These are phyloP conservation scores for Theobroma grandiflorum DNA, from an alignment of 441 rosid species.

Conservation along the genomic window DNA sequence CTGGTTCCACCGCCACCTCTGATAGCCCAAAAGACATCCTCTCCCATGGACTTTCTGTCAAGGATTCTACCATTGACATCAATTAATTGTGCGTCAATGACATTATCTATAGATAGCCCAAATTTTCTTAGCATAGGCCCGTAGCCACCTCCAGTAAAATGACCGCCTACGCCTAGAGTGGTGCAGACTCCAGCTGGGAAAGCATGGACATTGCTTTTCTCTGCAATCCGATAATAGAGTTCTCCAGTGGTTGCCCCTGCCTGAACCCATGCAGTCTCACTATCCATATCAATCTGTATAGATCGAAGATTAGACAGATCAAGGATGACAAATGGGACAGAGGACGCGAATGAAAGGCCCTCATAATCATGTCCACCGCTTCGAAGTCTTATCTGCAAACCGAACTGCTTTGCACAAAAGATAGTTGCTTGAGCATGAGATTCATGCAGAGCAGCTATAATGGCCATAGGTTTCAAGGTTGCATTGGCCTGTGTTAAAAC, in stretches of 20 bases:
- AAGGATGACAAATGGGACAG: constrained; percentile 42
- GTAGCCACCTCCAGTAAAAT: constrained; percentile 55
- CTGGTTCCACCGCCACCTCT: constrained; percentile 51
- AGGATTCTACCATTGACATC: constrained; percentile 40
- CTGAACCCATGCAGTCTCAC: constrained; percentile 52
- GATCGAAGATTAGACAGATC: constrained; percentile 54
- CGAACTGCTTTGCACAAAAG: constrained; percentile 36
- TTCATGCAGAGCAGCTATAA: constrained; percentile 44
- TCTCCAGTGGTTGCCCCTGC: constrained; percentile 55
- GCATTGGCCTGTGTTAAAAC: constrained; percentile 31
- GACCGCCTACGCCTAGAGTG: constrained; percentile 54
- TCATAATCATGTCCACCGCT: constrained; percentile 65
- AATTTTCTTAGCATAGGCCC: constrained; percentile 50
- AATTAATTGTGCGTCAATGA: constrained; percentile 44
- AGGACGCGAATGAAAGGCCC: constrained; percentile 45
- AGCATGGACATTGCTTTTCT: constrained; percentile 43
- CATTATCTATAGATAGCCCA: constrained; percentile 49
- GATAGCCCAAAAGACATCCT: constrained; percentile 55
- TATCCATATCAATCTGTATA: constrained; percentile 33
- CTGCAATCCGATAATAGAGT: constrained; percentile 43
- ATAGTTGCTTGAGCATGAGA: constrained; percentile 55
- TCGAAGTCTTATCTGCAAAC: constrained; percentile 48
- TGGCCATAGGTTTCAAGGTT: constrained; percentile 50
- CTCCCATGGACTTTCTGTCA: constrained; percentile 49
- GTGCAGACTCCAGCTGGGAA: constrained; percentile 55